phyloP scores from a whole-genome alignment of 2,329 filamentous ascomycete species.

The Epichloe elymi region DNA sequence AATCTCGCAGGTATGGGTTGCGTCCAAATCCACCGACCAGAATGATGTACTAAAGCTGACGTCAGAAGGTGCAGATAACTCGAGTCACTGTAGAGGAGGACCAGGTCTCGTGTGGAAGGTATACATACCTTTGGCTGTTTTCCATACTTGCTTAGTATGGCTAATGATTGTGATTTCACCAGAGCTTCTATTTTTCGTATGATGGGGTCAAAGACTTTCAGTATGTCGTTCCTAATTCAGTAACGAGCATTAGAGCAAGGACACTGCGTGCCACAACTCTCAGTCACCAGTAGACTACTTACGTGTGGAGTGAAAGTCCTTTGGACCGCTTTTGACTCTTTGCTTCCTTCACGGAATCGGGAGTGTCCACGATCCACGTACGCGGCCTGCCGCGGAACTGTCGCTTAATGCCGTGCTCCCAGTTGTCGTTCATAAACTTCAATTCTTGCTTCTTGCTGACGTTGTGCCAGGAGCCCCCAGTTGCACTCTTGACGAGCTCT shows the following conservation, averaged over 20 bases:
- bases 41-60: constrained; percentile 20
- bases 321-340: constrained; percentile 1
- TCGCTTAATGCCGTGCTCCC: constrained; percentile 18
- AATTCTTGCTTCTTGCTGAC: constrained; percentile 1
- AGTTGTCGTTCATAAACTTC: constrained; percentile 13
- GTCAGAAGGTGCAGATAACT: not conserved
- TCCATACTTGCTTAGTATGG: constrained; percentile 7
- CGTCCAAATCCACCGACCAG: constrained; percentile 27
- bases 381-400: constrained; percentile 11
- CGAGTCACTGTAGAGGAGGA: no score
- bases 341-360: not conserved
- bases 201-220: constrained; percentile 11
- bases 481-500: constrained; percentile 13
- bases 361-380: constrained; percentile 10
- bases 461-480: not conserved
- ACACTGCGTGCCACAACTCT: not conserved
- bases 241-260: not conserved
- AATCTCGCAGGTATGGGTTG: constrained; percentile 15
- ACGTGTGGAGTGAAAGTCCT: not conserved
- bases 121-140: constrained; percentile 15
- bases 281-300: not conserved
- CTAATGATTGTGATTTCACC: constrained; percentile 12
- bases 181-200: constrained; percentile 10
- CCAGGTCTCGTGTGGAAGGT: not conserved
- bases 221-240: not conserved